Conservation (phyloP, 805 yeast genomes). For the Wickerhamiella brachini region DNA sequence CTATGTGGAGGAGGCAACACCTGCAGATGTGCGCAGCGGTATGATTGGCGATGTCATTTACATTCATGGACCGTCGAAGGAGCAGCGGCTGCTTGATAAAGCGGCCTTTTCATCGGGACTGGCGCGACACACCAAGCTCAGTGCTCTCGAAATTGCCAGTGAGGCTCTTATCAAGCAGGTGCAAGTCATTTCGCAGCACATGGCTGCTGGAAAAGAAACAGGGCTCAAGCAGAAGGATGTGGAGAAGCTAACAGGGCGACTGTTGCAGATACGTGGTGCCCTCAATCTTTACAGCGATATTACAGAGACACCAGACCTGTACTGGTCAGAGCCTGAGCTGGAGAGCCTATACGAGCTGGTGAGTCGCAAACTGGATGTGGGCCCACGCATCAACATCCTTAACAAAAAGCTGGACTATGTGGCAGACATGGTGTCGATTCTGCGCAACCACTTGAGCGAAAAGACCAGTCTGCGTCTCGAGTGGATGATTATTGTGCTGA, state of each 20-base stretch:
- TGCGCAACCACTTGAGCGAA: conserved; percentile 62
- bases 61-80: conserved; percentile 36
- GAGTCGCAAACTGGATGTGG: conserved; percentile 59
- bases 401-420: conserved; percentile 83
- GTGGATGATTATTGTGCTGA: conserved; percentile 75
- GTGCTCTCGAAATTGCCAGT: conserved; percentile 58
- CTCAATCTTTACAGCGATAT: conserved; percentile 76
- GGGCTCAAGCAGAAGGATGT: conserved; percentile 39
- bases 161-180: conserved; percentile 57
- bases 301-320: conserved; percentile 83
- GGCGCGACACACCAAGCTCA: conserved; percentile 73
- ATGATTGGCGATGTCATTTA: conserved; percentile 60
- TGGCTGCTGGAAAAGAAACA: conserved; percentile 46
- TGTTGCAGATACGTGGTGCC: conserved; percentile 66
- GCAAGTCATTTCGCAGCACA: conserved; percentile 45
- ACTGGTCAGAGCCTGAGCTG: conserved; percentile 82
- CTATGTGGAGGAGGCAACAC: conserved; percentile 35
- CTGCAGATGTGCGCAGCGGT: conserved; percentile 27
- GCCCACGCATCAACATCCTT: conserved; percentile 61
- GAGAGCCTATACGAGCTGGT: conserved; percentile 63
- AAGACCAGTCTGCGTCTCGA: conserved; percentile 65
- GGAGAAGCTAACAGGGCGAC: conserved; percentile 54
- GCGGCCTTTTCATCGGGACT: conserved; percentile 83
- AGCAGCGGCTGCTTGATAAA: conserved; percentile 52
- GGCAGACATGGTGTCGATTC: conserved; percentile 71